Conservation (phyloP, 176 grass and related monocot genomes). For the Oryza nivara region DNA sequence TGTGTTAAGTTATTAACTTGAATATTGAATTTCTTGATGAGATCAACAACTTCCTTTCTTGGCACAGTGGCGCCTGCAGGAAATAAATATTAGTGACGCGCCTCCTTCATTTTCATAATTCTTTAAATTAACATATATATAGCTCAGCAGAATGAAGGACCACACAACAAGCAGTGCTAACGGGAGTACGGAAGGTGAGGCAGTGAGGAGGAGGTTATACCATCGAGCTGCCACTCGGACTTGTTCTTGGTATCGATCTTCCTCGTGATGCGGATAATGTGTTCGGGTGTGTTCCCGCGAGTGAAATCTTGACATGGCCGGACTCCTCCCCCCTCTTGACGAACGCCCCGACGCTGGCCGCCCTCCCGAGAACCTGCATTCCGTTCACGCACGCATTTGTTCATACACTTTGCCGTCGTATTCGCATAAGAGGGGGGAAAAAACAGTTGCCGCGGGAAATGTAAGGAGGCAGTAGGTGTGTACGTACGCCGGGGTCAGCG, state of each 20-base stretch:
- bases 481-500: slow-evolving; percentile 63
- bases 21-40: slow-evolving; percentile 86
- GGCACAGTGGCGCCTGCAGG: slow-evolving; percentile 56
- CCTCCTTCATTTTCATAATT: neutral
- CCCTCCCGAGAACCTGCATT: slow-evolving; percentile 80
- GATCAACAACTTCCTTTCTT: slow-evolving; percentile 66
- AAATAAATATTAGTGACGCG: neutral
- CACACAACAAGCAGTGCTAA: slow-evolving; percentile 11
- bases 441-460: no score
- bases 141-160: slow-evolving; percentile 3
- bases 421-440: no score
- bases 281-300: slow-evolving; percentile 56
- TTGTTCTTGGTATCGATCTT: slow-evolving; percentile 84
- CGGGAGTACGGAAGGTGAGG: neutral
- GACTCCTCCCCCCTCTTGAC: slow-evolving; percentile 83
- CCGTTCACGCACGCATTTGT: neutral
- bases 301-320: slow-evolving; percentile 75
- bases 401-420: no score
- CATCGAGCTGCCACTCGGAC: slow-evolving; percentile 86
- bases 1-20: slow-evolving; percentile 97
- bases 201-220: slow-evolving; percentile 34
- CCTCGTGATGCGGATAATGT: slow-evolving; percentile 64
- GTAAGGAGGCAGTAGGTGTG: neutral
- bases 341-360: slow-evolving; percentile 69
- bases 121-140: neutral